Evolutionary conservation across 495 filamentous ascomycete species (phyloP), one percentile per base, ranked within the genome.

Genomic region (Aspergillus affinis): DNA sequence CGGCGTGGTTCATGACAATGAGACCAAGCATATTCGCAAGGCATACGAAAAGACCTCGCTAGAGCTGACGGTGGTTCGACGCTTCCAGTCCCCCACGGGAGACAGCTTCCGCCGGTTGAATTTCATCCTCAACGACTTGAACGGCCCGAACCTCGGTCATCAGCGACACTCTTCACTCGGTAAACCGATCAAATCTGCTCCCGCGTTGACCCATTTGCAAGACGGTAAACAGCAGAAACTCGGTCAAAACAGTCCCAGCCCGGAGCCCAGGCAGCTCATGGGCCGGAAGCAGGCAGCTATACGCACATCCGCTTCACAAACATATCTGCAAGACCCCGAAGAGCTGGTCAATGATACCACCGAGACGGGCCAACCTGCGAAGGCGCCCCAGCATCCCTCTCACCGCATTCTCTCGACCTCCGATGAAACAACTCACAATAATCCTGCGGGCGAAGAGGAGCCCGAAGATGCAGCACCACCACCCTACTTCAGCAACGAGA

Each of bases 21-120:
- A 78, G 65, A 52, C 72, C 27, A 76, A 78, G 51, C 76, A 77
- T 21, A 69, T 76, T 52, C 72, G 76, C 48, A 80, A 79, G 51
- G 69, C 70, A 20, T 80, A 78, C 55, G 78, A 80, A 59, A 80
- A 78, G 59, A 73, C 69, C 0, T 65, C 78, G 15, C 55, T 75
- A 18, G 78, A 80, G 58, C 57, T 80, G 21, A 74, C 69, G 21
- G 78, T 79, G 26, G 78, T 78, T 13, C 73, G 72, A 49, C 67
- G 75, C 15, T 80, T 80, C 55, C 78, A 78, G 61, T 75, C 72
- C 17, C 78, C 78, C 8, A 75, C 72, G 6, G 72, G 66, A 7
- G 70, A 77, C 54, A 80, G 78, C 55, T 79, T 80, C 65, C 61
- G 60, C 19, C 74, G 78, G 17, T 61, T 80, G 21, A 68, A 69